phyloP scores from a whole-genome alignment of 169 alveolate genomes.

The Plasmodium berghei region DNA sequence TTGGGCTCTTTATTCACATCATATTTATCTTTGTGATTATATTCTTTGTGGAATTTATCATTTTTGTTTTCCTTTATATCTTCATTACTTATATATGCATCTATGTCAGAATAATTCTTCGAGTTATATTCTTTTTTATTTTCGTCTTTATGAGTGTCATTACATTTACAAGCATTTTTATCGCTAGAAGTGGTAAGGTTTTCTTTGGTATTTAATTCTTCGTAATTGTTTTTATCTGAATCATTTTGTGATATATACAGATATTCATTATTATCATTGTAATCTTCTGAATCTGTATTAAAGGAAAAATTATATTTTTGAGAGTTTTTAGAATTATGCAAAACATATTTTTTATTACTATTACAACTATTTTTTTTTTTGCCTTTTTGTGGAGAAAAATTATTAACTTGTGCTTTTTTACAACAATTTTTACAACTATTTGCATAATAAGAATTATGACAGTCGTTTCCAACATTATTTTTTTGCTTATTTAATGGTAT shows the following conservation, averaged over 20 bases:
- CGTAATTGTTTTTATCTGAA: constrained; percentile 14
- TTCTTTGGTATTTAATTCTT: constrained; percentile 11
- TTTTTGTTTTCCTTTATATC: constrained; percentile 4
- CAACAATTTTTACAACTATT: neutral
- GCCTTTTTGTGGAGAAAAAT: constrained; percentile 18
- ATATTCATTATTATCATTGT: constrained; percentile 19
- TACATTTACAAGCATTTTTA: neutral
- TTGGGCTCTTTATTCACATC: too few species aligned
- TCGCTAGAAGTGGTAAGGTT: neutral
- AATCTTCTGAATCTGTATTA: constrained; percentile 67
- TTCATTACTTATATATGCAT: constrained; percentile 6
- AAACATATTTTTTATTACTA: neutral
- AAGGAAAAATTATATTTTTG: constrained; percentile 39
- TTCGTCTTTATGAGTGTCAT: constrained; percentile 4
- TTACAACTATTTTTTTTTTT: constrained; percentile 5
- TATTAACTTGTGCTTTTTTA: neutral
- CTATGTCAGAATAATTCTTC: neutral
- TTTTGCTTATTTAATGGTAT: neutral
- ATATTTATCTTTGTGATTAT: neutral
- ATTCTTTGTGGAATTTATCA: constrained; percentile 1
- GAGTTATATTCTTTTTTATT: constrained; percentile 9
- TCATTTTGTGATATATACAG: constrained; percentile 13
- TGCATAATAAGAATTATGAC: constrained; percentile 3
- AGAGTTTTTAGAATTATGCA: constrained; percentile 2
- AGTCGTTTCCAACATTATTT: neutral